Percentiles rank a stretch among this genome's conserved stretches.
Evolutionary conservation across 345 rosid species (phyloP).

Genomic region (Populus ilicifolia): DNA sequence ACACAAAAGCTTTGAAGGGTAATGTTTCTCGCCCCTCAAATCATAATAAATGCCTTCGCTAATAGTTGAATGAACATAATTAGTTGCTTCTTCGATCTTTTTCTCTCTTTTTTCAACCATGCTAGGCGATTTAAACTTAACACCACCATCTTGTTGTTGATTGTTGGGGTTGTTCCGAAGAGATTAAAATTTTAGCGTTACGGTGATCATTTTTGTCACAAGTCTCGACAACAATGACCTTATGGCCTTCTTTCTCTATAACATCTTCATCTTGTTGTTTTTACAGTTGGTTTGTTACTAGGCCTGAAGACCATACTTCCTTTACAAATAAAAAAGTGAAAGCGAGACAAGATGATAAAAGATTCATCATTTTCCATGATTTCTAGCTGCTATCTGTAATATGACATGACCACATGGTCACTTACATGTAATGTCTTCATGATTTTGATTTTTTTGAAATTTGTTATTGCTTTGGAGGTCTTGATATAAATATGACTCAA

Average conservation of each 20-base stretch:
- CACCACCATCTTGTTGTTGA: background rate
- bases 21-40: background rate
- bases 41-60: constrained; percentile 29
- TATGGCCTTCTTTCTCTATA: constrained; percentile 62
- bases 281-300: background rate
- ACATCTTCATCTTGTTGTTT: constrained; percentile 28
- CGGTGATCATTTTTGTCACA: constrained; percentile 53
- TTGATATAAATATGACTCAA: no score
- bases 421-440: no score
- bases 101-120: constrained; percentile 19
- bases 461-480: no score
- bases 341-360: constrained; percentile 50
- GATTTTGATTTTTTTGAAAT: no score
- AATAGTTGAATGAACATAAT: constrained; percentile 16
- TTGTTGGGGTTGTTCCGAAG: constrained; percentile 23
- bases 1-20: constrained; percentile 50
- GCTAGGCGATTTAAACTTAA: background rate
- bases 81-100: constrained; percentile 2
- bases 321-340: constrained; percentile 48
- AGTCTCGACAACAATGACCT: constrained; percentile 57
- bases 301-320: constrained; percentile 53
- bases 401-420: no score
- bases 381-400: no score
- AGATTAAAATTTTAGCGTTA: constrained; percentile 58
- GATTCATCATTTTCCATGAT: constrained; percentile 43